Evolutionary conservation across 164 flowering plant genomes (phyloP).

Genomic region (Annona squamosa): DNA sequence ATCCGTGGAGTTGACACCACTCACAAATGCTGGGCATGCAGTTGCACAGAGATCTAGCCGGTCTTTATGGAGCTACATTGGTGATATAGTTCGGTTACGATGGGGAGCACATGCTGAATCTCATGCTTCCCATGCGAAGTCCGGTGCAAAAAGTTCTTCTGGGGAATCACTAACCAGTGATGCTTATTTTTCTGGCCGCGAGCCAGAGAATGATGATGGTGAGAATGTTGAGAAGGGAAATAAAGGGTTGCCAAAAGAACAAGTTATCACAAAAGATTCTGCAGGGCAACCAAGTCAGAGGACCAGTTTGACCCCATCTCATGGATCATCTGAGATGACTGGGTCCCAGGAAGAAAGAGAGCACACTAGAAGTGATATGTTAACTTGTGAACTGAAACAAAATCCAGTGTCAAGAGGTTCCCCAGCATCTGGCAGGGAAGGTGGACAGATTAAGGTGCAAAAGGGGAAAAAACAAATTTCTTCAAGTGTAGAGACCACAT

Average conservation of each 20-base stretch:
- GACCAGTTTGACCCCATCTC: slow-evolving; percentile 21
- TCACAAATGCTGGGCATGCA: slow-evolving; percentile 19
- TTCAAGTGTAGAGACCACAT: slow-evolving; percentile 16
- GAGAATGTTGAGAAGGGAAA: slow-evolving; percentile 28
- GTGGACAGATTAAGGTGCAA: slow-evolving; percentile 18
- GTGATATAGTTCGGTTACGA: slow-evolving; percentile 46
- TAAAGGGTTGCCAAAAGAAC: slow-evolving; percentile 20
- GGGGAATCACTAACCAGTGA: slow-evolving; percentile 63
- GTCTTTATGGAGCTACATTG: slow-evolving; percentile 69
- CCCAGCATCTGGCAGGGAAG: slow-evolving; percentile 25
- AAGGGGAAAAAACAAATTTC: slow-evolving; percentile 13
- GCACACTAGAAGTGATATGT: slow-evolving; percentile 21
- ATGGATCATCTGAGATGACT: slow-evolving; percentile 21
- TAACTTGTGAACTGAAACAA: slow-evolving; percentile 21
- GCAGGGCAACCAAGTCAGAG: slow-evolving; percentile 20
- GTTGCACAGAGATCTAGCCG: slow-evolving; percentile 47
- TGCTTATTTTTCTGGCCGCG: slow-evolving; percentile 76
- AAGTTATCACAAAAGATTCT: slow-evolving; percentile 11
- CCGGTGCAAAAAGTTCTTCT: slow-evolving; percentile 47
- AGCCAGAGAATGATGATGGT: slow-evolving; percentile 45
- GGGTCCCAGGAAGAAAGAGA: slow-evolving; percentile 17
- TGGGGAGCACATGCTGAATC: slow-evolving; percentile 53
- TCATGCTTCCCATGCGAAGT: slow-evolving; percentile 33
- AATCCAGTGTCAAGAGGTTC: slow-evolving; percentile 22
- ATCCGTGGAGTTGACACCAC: slow-evolving; percentile 1